A percentile compares a stretch with the other conserved stretches of the same genome.
phyloP scores from a whole-genome alignment of 441 rosid genomes.

The Syzygium syzygioides region DNA sequence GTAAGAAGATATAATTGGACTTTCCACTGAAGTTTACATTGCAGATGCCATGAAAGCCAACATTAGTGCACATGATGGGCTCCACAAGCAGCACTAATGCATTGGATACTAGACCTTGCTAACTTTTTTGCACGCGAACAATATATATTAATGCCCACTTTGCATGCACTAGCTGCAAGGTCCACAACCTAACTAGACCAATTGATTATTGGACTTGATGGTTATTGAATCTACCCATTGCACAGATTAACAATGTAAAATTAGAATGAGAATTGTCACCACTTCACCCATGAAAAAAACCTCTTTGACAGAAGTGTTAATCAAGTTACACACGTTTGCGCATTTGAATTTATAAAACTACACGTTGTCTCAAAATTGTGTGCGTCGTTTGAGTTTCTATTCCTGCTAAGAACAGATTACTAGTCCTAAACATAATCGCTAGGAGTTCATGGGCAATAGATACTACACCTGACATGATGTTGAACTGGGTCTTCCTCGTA shows the following conservation, averaged over 20 bases:
- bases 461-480: conserved; percentile 10
- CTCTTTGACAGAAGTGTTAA: not conserved
- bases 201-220: not conserved
- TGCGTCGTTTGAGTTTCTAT: not conserved
- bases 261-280: too few relatives aligned
- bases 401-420: not conserved
- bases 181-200: not conserved
- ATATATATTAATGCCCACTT: not conserved
- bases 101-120: not conserved
- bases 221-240: not conserved
- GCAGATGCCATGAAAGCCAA: too few relatives aligned
- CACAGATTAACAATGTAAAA: not conserved
- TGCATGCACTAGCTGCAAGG: not conserved
- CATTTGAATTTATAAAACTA: not conserved
- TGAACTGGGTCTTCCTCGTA: conserved; percentile 4
- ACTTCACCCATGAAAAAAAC: not conserved
- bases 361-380: not conserved
- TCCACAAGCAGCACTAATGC: not conserved
- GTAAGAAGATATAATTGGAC: not conserved
- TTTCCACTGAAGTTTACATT: too few relatives aligned
- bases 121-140: not conserved
- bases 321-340: not conserved
- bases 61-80: not conserved
- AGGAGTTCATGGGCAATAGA: not conserved
- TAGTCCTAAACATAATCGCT: not conserved